Conservation (phyloP, 768 basidiomycete species). For the Clitopilus passeckerianus region DNA sequence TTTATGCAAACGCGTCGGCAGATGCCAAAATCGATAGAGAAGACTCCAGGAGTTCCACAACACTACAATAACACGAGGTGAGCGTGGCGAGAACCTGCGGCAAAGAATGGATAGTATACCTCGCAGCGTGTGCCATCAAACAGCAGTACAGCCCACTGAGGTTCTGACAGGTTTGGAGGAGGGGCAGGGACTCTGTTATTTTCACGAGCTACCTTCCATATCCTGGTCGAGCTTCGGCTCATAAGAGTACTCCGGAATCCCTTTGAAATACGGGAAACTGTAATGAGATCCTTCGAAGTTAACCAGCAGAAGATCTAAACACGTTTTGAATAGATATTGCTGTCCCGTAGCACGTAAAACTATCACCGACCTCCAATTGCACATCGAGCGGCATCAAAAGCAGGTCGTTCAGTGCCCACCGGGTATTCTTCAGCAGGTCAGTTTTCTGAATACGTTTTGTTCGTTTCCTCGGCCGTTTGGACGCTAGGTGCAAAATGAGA, state of each 20-base stretch:
- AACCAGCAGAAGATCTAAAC: background rate
- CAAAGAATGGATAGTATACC: constrained; percentile 10
- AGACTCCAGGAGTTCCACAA: constrained; percentile 13
- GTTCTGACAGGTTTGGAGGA: constrained; percentile 18
- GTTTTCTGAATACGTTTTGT: background rate
- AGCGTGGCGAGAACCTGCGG: background rate
- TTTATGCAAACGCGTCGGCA: constrained; percentile 18
- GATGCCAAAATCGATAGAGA: constrained; percentile 18
- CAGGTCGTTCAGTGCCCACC: background rate
- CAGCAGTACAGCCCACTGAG: constrained; percentile 19
- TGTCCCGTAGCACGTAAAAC: too few relatives aligned
- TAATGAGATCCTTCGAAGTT: background rate
- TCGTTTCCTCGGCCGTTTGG: background rate
- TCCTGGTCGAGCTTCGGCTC: constrained; percentile 5
- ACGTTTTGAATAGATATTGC: too few relatives aligned
- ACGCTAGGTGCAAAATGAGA: background rate
- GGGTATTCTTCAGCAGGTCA: background rate
- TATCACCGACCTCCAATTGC: background rate
- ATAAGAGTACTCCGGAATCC: constrained; percentile 14
- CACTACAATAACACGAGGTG: constrained; percentile 4
- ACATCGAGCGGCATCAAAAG: background rate
- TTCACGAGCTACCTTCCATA: constrained; percentile 21
- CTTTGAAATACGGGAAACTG: background rate
- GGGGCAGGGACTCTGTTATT: constrained; percentile 12
- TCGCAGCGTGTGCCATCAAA: constrained; percentile 18